Conservation (phyloP, 768 basidiomycete species). For the Psilocybe sp. region DNA sequence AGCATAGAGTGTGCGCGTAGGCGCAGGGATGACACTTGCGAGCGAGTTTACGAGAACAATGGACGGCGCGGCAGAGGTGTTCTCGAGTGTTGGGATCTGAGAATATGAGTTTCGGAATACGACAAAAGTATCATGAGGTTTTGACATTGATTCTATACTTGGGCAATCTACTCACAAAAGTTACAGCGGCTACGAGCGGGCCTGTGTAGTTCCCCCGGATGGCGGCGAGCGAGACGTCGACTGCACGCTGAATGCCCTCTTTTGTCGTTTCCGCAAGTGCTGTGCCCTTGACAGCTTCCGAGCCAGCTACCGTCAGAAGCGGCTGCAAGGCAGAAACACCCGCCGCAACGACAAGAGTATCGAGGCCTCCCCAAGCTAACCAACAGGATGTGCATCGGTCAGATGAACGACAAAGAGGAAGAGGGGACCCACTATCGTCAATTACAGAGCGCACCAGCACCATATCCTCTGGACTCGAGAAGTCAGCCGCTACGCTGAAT, state of each 20-base stretch:
- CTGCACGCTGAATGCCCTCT: constrained; percentile 58
- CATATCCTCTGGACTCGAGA: constrained; percentile 65
- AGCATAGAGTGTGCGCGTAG: constrained; percentile 81
- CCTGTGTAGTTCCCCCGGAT: constrained; percentile 66
- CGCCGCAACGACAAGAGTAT: constrained; percentile 79
- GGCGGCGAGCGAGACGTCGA: constrained; percentile 56
- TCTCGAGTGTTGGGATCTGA: constrained; percentile 74
- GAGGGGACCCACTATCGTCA: constrained; percentile 45
- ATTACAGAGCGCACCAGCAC: constrained; percentile 51
- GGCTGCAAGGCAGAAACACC: constrained; percentile 84
- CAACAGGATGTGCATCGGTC: not conserved
- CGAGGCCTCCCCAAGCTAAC: constrained; percentile 77
- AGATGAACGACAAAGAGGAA: not conserved
- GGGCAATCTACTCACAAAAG: constrained; percentile 52
- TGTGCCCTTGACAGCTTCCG: constrained; percentile 31
- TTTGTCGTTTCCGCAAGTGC: constrained; percentile 35
- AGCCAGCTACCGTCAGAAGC: constrained; percentile 67
- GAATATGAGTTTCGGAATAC: not conserved
- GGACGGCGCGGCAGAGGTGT: constrained; percentile 64
- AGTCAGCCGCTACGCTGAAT: constrained; percentile 59
- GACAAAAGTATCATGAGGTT: not conserved
- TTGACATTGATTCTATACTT: not conserved
- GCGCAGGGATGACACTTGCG: constrained; percentile 79
- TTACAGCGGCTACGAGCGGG: constrained; percentile 64
- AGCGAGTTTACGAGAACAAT: constrained; percentile 78